A percentile compares a stretch with the other conserved stretches of the same genome.
Evolutionary conservation across 495 filamentous ascomycete species (phyloP).

Genomic region (Penicillium fimorum): DNA sequence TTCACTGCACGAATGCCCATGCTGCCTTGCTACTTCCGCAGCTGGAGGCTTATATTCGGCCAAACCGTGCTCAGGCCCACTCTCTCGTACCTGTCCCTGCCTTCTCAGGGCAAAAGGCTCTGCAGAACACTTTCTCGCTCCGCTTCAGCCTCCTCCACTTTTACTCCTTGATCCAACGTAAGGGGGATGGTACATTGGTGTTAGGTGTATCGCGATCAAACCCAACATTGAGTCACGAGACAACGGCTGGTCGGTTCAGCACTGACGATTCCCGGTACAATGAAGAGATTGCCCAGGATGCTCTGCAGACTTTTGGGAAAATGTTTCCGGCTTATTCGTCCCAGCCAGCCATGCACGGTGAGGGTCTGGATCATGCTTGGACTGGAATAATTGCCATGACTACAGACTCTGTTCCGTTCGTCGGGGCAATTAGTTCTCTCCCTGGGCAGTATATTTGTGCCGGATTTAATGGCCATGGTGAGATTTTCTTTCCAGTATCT

Average conservation of each 20-base stretch:
- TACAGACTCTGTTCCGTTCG: constrained; percentile 31
- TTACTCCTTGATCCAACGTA: constrained; percentile 31
- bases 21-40: constrained; percentile 28
- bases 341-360: constrained; percentile 17
- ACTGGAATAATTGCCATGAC: constrained; percentile 38
- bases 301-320: constrained; percentile 20
- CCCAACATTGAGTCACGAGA: constrained; percentile 25
- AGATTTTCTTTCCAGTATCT: not conserved
- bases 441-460: constrained; percentile 37
- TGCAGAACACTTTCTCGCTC: constrained; percentile 28
- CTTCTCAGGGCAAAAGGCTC: constrained; percentile 16
- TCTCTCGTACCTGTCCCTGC: constrained; percentile 23
- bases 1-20: constrained; percentile 37
- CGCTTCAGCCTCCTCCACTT: constrained; percentile 34
- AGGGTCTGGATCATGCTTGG: constrained; percentile 34
- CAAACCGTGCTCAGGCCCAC: constrained; percentile 35
- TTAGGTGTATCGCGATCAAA: constrained; percentile 33
- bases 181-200: constrained; percentile 29
- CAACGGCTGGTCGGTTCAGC: constrained; percentile 21
- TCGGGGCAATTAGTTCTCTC: constrained; percentile 27
- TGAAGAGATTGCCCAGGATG: constrained; percentile 29
- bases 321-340: constrained; percentile 21
- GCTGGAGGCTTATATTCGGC: constrained; percentile 22
- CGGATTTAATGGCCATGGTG: constrained; percentile 37
- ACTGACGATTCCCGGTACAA: constrained; percentile 28